Conservation (phyloP, 805 yeast species). For the Candida rishiriensis region DNA sequence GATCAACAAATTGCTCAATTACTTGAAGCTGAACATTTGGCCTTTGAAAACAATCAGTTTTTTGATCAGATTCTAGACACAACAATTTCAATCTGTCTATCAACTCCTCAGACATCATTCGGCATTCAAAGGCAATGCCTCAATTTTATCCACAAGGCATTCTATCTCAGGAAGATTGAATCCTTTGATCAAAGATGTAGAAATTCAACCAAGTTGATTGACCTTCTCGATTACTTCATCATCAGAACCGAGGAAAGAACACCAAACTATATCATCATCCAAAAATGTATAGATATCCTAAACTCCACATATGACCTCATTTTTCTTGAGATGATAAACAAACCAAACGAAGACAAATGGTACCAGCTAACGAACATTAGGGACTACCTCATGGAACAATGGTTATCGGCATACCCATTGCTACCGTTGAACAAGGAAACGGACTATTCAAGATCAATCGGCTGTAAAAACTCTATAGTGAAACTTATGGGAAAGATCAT, state of each 20-base stretch:
- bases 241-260: slow-evolving; percentile 16
- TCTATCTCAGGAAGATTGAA: slow-evolving; percentile 16
- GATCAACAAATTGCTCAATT: slow-evolving; percentile 13
- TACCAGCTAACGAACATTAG: slow-evolving; percentile 50
- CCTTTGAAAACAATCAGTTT: slow-evolving; percentile 17
- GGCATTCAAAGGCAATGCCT: slow-evolving; percentile 20
- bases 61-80: slow-evolving; percentile 18
- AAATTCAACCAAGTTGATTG: slow-evolving; percentile 18
- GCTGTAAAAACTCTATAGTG: slow-evolving; percentile 62
- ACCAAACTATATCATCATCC: slow-evolving; percentile 18
- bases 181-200: slow-evolving; percentile 18
- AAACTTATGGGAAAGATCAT: slow-evolving; percentile 65
- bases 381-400: slow-evolving; percentile 51
- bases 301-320: slow-evolving; percentile 40
- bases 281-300: slow-evolving; percentile 31
- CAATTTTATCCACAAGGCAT: slow-evolving; percentile 24
- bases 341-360: slow-evolving; percentile 52
- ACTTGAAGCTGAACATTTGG: slow-evolving; percentile 18
- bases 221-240: slow-evolving; percentile 19
- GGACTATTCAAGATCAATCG: slow-evolving; percentile 47
- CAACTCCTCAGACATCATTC: slow-evolving; percentile 10
- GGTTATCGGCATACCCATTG: slow-evolving; percentile 56
- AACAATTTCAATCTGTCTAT: slow-evolving; percentile 18
- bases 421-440: slow-evolving; percentile 44
- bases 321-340: slow-evolving; percentile 42